Evolutionary conservation across 805 yeast genomes (phyloP).

Genomic region (Maudiozyma barnettii): DNA sequence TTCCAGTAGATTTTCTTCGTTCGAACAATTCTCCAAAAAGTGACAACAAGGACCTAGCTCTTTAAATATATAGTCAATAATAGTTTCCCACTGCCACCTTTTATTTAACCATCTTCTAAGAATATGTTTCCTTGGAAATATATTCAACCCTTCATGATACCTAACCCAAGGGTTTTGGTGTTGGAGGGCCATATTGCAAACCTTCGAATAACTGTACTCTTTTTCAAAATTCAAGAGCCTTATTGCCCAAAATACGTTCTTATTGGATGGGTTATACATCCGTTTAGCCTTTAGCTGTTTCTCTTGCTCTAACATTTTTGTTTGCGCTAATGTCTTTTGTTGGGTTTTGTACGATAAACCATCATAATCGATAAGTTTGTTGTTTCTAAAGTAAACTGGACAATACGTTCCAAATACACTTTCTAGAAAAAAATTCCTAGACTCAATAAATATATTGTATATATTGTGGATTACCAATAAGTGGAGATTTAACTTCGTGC

Average conservation of each 20-base stretch:
- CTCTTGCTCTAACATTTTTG: constrained; percentile 5
- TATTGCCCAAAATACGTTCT: not conserved
- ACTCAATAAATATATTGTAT: not conserved
- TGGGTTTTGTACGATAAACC: not conserved
- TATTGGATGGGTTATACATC: constrained; percentile 5
- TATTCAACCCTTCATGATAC: constrained; percentile 3
- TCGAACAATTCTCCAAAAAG: not conserved
- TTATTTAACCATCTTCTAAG: constrained; percentile 6
- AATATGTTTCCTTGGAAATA: constrained; percentile 3
- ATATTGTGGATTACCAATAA: not conserved
- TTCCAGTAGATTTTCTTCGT: not conserved
- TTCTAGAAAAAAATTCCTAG: not conserved
- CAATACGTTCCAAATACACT: constrained; percentile 4
- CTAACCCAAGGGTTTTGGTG: not conserved
- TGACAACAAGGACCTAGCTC: not conserved
- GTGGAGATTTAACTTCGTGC: not conserved
- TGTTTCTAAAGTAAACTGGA: constrained; percentile 5
- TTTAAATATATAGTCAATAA: constrained; percentile 3
- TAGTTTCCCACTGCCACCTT: constrained; percentile 7
- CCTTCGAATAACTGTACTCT: constrained; percentile 1
- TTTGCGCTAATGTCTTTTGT: not conserved
- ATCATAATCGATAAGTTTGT: constrained; percentile 2
- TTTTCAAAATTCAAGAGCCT: constrained; percentile 5
- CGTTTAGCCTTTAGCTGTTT: not conserved
- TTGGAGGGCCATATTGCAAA: constrained; percentile 2